A percentile compares a stretch with the other conserved stretches of the same genome.
These are phyloP conservation scores for Saccharum officinarum DNA, from an alignment of 176 grass and related monocot genomes.

Conservation along the genomic window DNA sequence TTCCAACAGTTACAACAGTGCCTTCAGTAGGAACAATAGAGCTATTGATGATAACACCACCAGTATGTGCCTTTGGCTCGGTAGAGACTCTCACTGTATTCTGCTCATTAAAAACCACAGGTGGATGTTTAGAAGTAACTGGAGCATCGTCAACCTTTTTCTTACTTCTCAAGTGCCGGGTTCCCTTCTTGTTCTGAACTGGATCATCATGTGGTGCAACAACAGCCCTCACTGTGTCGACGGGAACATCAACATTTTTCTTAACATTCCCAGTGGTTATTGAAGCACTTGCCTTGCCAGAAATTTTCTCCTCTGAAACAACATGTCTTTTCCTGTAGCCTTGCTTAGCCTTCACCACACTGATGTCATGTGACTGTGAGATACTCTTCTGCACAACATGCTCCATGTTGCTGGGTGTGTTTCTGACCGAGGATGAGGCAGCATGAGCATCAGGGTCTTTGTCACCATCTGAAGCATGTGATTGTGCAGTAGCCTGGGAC, in stretches of 20 bases:
- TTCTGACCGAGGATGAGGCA: slow-evolving; percentile 9
- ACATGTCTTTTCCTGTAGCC: too few relatives aligned
- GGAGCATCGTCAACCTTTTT: slow-evolving; percentile 67
- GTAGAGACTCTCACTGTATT: slow-evolving; percentile 34
- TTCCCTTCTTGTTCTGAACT: too few relatives aligned
- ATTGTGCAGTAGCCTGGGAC: slow-evolving; percentile 6
- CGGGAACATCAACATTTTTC: too few relatives aligned
- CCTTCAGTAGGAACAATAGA: slow-evolving; percentile 56
- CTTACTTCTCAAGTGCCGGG: too few relatives aligned
- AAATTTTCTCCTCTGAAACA: too few relatives aligned
- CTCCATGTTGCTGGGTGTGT: slow-evolving; percentile 31
- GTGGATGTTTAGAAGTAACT: slow-evolving; percentile 35
- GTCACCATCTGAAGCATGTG: slow-evolving; percentile 17
- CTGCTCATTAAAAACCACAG: slow-evolving; percentile 36
- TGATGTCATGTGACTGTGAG: slow-evolving; percentile 43
- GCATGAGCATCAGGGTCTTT: slow-evolving; percentile 31
- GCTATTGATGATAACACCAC: slow-evolving; percentile 52
- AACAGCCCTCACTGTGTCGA: too few relatives aligned
- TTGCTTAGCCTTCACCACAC: slow-evolving; percentile 55
- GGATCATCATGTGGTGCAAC: too few relatives aligned
- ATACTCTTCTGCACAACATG: slow-evolving; percentile 33
- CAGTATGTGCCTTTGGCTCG: slow-evolving; percentile 42
- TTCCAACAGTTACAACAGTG: slow-evolving; percentile 48
- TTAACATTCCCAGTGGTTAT: too few relatives aligned
- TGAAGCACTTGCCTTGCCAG: too few relatives aligned